Percentiles rank a stretch among this genome's conserved stretches.
phyloP scores from a whole-genome alignment of 768 basidiomycete species.

The Lentinus brumalis region DNA sequence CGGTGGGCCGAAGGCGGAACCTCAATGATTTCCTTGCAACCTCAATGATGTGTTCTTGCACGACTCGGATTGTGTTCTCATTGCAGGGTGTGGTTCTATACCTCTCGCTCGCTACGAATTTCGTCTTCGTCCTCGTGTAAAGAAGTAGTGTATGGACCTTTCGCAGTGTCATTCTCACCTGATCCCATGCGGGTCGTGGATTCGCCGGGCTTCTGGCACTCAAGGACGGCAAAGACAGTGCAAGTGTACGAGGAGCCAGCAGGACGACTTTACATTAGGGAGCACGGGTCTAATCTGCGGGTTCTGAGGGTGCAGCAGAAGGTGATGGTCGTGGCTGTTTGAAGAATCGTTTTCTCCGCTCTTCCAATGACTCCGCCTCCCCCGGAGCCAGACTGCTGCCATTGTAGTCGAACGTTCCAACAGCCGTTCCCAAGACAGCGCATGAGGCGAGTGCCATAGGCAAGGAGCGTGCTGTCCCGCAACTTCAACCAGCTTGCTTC shows the following conservation, averaged over 20 bases:
- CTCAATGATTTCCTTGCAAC: background rate
- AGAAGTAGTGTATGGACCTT: no score
- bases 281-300: conserved; percentile 20
- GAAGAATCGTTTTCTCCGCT: conserved; percentile 80
- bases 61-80: background rate
- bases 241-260: background rate
- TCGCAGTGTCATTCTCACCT: no score
- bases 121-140: no score
- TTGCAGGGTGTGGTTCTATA: no score
- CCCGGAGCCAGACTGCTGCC: conserved; percentile 59
- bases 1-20: background rate
- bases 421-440: conserved; percentile 71
- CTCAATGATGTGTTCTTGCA: background rate
- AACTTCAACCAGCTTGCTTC: conserved; percentile 4
- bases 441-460: conserved; percentile 83
- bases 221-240: background rate
- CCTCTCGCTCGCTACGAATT: no score
- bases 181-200: no score
- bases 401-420: conserved; percentile 82
- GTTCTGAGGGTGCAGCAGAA: conserved; percentile 42
- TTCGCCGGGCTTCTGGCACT: background rate
- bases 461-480: conserved; percentile 69
- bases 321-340: conserved; percentile 60
- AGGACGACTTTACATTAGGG: conserved; percentile 6
- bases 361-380: conserved; percentile 53